phyloP scores from a whole-genome alignment of 2,329 filamentous ascomycete genomes.

The Cyanodermella asteris region DNA sequence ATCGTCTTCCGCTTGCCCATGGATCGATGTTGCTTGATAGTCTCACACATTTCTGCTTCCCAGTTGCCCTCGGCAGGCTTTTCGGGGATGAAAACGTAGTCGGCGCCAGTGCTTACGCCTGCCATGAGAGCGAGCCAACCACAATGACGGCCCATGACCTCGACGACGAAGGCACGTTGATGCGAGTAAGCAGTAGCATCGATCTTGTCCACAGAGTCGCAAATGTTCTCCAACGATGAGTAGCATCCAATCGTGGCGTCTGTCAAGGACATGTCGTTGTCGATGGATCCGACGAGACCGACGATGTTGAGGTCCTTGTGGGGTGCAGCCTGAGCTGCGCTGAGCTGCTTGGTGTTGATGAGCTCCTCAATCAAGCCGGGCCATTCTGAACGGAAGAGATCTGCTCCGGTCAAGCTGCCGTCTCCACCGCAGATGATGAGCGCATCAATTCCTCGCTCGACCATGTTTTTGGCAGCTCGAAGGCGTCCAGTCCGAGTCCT shows the following conservation, averaged over 20 bases:
- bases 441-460: conserved; percentile 80
- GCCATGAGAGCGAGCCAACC: conserved; percentile 95
- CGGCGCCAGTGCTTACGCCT: conserved; percentile 80
- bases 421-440: conserved; percentile 94
- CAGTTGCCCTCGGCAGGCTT: conserved; percentile 73
- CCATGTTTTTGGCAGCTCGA: conserved; percentile 79
- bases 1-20: conserved; percentile 94
- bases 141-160: conserved; percentile 96
- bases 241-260: conserved; percentile 96
- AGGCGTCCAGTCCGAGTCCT: conserved; percentile 70
- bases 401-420: conserved; percentile 84
- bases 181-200: conserved; percentile 89
- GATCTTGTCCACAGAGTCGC: conserved; percentile 89
- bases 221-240: conserved; percentile 79
- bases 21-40: conserved; percentile 44
- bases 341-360: conserved; percentile 50
- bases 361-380: conserved; percentile 70
- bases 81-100: conserved; percentile 94
- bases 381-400: conserved; percentile 86
- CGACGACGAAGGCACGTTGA: conserved; percentile 88
- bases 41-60: conserved; percentile 63
- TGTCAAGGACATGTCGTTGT: conserved; percentile 93
- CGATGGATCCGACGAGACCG: conserved; percentile 86
- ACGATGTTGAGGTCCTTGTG: conserved; percentile 88
- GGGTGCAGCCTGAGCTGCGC: conserved; percentile 45